These are phyloP conservation scores for Multifurca ochricompacta DNA, from an alignment of 768 basidiomycete genomes.

Conservation along the genomic window DNA sequence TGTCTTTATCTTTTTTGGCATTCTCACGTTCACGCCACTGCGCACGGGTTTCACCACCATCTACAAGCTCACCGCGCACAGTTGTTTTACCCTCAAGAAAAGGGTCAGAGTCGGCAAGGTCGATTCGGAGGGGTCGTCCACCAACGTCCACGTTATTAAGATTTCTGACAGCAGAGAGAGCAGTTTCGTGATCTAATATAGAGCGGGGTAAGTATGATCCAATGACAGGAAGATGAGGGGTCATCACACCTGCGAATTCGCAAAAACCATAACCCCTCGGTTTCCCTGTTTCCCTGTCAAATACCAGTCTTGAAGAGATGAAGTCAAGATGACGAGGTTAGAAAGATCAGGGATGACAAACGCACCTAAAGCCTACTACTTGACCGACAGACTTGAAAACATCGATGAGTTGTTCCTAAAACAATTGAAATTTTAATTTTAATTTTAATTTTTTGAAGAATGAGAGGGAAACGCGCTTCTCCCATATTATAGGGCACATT, in stretches of 20 bases:
- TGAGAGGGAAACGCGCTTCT: constrained; percentile 39
- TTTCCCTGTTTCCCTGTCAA: constrained; percentile 90
- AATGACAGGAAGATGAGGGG: neutral
- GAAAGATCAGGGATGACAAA: neutral
- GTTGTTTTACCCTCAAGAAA: constrained; percentile 89
- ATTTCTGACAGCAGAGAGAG: constrained; percentile 90
- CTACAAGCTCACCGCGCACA: constrained; percentile 71
- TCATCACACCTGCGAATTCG: constrained; percentile 76
- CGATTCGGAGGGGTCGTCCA: constrained; percentile 88
- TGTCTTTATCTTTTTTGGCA: constrained; percentile 1
- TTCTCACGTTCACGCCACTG: constrained; percentile 46
- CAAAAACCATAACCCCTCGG: constrained; percentile 92
- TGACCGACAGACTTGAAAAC: constrained; percentile 86
- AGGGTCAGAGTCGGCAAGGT: constrained; percentile 89
- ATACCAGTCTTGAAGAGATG: constrained; percentile 65
- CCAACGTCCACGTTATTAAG: constrained; percentile 89
- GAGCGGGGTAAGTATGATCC: neutral
- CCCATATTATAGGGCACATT: constrained; percentile 90
- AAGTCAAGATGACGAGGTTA: neutral
- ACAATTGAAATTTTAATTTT: too few relatives aligned
- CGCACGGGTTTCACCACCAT: constrained; percentile 54
- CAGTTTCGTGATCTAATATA: constrained; percentile 93
- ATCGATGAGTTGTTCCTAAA: constrained; percentile 72
- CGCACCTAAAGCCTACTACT: constrained; percentile 82
- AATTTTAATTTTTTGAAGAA: too few relatives aligned